Evolutionary conservation across 2,329 filamentous ascomycete species (phyloP).

Genomic region (Cytospora schulzeri): DNA sequence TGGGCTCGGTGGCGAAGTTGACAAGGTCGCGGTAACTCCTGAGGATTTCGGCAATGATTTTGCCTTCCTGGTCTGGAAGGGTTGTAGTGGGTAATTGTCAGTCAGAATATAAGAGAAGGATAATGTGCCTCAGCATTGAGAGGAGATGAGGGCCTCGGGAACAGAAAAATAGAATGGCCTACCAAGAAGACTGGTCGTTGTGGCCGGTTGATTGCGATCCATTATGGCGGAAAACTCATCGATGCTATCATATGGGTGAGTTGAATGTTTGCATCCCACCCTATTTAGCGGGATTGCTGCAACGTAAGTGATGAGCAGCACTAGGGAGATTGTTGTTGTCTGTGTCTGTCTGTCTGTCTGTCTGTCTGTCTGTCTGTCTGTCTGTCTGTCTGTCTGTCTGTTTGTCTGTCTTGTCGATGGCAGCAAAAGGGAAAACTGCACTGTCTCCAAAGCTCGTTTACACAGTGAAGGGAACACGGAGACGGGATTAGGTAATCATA

Average conservation of each 20-base stretch:
- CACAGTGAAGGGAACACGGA: neutral
- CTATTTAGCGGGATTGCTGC: neutral
- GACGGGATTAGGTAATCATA: neutral
- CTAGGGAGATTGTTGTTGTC: too few species aligned
- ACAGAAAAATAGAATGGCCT: neutral
- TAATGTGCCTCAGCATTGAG: neutral
- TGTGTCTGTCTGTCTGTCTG: too few species aligned
- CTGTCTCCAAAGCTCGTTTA: neutral
- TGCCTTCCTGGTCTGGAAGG: slow-evolving; percentile 47
- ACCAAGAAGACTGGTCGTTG: slow-evolving; percentile 30
- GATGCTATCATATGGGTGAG: neutral
- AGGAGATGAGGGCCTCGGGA: neutral
- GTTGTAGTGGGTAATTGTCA: slow-evolving; percentile 23
- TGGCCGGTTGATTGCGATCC: slow-evolving; percentile 30
- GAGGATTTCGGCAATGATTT: slow-evolving; percentile 48
- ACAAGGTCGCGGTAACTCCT: slow-evolving; percentile 48
- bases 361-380: too few species aligned
- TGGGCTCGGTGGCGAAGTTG: slow-evolving; percentile 39
- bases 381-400: too few species aligned
- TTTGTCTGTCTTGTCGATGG: too few species aligned
- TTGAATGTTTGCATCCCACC: neutral
- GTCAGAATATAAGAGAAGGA: neutral
- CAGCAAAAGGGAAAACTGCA: neutral
- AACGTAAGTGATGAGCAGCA: neutral
- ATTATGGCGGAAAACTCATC: slow-evolving; percentile 13